A percentile compares a stretch with the other conserved stretches of the same genome.
Evolutionary conservation across 331 rosid species (phyloP).

Genomic region (Spiraea crenata): DNA sequence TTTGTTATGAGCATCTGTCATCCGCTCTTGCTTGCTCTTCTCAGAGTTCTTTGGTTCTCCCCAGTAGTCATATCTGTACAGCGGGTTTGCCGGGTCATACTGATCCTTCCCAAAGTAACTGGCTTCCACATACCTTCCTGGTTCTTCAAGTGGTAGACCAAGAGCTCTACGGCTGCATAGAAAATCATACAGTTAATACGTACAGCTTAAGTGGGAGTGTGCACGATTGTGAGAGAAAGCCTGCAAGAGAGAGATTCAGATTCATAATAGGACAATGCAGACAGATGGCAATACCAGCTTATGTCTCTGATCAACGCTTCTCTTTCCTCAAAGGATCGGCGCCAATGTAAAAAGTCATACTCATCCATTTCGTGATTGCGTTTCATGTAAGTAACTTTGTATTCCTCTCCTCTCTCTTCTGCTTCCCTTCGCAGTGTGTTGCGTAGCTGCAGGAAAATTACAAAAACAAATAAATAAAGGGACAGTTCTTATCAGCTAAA

Average conservation of each 20-base stretch:
- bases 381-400: constrained; percentile 44
- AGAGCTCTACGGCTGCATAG: constrained; percentile 69
- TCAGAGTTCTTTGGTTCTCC: constrained; percentile 98
- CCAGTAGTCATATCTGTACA: constrained; percentile 89
- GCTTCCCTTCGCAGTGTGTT: constrained; percentile 39
- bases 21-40: constrained; percentile 73
- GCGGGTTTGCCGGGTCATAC: constrained; percentile 73
- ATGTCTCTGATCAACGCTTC: constrained; percentile 91
- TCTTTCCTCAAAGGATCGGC: constrained; percentile 88
- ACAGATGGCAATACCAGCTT: constrained; percentile 52
- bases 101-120: constrained; percentile 73
- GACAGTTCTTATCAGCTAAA: background rate
- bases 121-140: constrained; percentile 80
- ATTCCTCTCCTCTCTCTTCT: constrained; percentile 52
- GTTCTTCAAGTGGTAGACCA: constrained; percentile 91
- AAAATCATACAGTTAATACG: background rate
- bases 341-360: constrained; percentile 90
- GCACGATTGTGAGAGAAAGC: background rate
- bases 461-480: background rate
- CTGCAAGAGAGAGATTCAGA: background rate
- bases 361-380: constrained; percentile 83
- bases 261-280: background rate
- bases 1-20: constrained; percentile 75
- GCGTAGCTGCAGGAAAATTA: constrained; percentile 29
- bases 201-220: background rate